Evolutionary conservation across 148 eudicot genomes (phyloP), one percentile per base, ranked within the genome.

Genomic region (Polygonum maritimum): DNA sequence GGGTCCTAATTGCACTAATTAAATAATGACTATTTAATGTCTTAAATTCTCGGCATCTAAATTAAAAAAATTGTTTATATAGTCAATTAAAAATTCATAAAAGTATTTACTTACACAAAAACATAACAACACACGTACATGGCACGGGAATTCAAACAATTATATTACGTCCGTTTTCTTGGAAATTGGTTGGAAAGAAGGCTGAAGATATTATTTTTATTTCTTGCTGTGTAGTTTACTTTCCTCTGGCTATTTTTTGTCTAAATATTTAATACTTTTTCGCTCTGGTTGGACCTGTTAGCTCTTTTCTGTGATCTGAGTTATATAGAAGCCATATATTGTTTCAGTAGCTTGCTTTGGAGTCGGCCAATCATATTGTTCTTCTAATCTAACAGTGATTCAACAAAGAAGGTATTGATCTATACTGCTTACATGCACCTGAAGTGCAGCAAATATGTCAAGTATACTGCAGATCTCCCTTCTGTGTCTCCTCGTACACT

Each of bases 381-480:
- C 19, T 15, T 15, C 71, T 67, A 35, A 14, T 67, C 22, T 79
- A 75, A 80, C 92, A 95, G 99, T 83, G 99, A 95, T 73, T 85
- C 90, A 80, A 95, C 99, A 22, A 92, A 89, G 85, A 87, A 86
- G 79, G 89, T 95, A 74, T 81, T 95, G 84, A 84, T 89, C 79
- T 89, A 97, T 77, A 91, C 99, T 33, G 87, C 90, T 35, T 95
- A 83, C 76, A 83, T 92, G 81, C 96, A 89, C 77, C 83, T 95
- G 90, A 95, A 90, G 84, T 81, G 90, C 75, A 82, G 87, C 55
- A 80, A 76, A 78, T 87, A 88, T 78, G 71, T 81, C 45, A 90
- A 91, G 85, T 87, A 83, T 74, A 81, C 91, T 8, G 82, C 92
- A 52, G 94, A 88, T 78, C 93, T 95, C 57, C 88, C 94, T 52